Evolutionary conservation across 495 filamentous ascomycete genomes (phyloP).

Genomic region (Tuber indicum): DNA sequence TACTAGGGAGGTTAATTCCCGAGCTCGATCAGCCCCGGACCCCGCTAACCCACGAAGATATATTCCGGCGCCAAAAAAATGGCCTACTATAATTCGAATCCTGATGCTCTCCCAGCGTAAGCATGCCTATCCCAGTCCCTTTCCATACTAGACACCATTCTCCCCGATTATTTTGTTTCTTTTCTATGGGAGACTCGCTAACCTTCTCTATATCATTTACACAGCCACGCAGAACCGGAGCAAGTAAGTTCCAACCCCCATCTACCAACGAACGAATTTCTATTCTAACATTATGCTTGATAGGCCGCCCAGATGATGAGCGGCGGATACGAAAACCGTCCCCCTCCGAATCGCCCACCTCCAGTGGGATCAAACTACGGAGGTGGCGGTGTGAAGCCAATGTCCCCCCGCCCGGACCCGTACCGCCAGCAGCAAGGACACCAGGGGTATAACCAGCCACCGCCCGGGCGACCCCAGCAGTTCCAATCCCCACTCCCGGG

Average conservation of each 20-base stretch:
- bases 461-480: constrained; percentile 37
- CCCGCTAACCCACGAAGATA: constrained; percentile 31
- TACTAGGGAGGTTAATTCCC: constrained; percentile 19
- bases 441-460: constrained; percentile 41
- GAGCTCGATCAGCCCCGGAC: constrained; percentile 36
- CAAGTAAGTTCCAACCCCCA: constrained; percentile 53
- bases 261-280: constrained; percentile 16
- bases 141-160: not conserved
- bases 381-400: constrained; percentile 29
- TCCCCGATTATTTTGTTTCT: constrained; percentile 2
- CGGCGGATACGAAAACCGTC: constrained; percentile 39
- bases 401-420: constrained; percentile 37
- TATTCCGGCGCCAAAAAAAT: constrained; percentile 47
- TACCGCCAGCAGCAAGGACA: constrained; percentile 42
- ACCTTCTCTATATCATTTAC: constrained; percentile 8
- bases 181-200: constrained; percentile 18
- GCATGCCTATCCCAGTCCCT: constrained; percentile 43
- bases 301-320: constrained; percentile 55
- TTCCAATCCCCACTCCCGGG: constrained; percentile 42
- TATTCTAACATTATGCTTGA: constrained; percentile 14
- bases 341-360: constrained; percentile 36
- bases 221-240: constrained; percentile 89
- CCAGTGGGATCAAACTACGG: constrained; percentile 19
- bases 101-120: constrained; percentile 94
- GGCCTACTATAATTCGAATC: constrained; percentile 90